phyloP scores from a whole-genome alignment of 768 basidiomycete species.

The Tulasnella sp. region DNA sequence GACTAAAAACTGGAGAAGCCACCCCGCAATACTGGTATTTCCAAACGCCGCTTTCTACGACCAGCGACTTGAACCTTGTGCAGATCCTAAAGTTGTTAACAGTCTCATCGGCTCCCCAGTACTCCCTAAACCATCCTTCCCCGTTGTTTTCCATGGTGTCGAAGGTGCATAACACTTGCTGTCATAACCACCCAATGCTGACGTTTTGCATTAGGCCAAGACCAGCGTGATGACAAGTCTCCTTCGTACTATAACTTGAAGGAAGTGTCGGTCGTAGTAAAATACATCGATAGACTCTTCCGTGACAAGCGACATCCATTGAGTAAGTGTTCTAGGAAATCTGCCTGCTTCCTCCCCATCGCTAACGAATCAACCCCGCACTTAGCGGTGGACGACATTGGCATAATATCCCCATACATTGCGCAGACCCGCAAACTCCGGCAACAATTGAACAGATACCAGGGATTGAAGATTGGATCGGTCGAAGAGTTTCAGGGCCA shows the following conservation, averaged over 20 bases:
- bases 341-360: too few species aligned
- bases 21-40: constrained; percentile 45
- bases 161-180: constrained; percentile 33
- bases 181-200: background rate
- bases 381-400: constrained; percentile 36
- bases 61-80: constrained; percentile 39
- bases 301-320: constrained; percentile 23
- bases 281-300: constrained; percentile 32
- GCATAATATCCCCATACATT: constrained; percentile 50
- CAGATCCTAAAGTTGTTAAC: constrained; percentile 22
- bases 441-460: constrained; percentile 11
- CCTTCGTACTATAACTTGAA: constrained; percentile 63
- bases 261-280: constrained; percentile 42
- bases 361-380: constrained; percentile 24
- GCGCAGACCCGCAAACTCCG: constrained; percentile 45
- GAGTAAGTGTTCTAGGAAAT: constrained; percentile 5
- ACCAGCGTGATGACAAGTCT: constrained; percentile 50
- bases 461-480: constrained; percentile 44
- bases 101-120: constrained; percentile 25
- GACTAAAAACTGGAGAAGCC: constrained; percentile 53
- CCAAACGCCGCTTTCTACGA: constrained; percentile 51
- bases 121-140: constrained; percentile 38
- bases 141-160: constrained; percentile 49
- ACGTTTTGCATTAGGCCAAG: constrained; percentile 24
- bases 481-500: constrained; percentile 57